Evolutionary conservation across 345 rosid genomes (phyloP).

Genomic region (Pseudoturritis turrita): DNA sequence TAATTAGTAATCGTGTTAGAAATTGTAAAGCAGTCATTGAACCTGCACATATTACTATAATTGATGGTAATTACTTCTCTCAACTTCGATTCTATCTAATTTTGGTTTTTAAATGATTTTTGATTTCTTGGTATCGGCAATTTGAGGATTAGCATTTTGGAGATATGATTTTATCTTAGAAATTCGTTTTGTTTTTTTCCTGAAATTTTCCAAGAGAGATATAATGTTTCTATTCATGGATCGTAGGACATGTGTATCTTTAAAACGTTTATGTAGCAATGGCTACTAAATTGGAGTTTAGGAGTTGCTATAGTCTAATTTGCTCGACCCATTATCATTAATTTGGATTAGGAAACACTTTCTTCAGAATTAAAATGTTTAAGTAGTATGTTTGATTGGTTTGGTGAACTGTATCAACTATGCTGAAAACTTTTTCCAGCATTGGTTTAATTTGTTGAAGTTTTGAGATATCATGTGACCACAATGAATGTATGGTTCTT

Average conservation of each 20-base stretch:
- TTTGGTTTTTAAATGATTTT: neutral
- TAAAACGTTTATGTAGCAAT: no score
- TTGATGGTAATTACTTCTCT: conserved; percentile 15
- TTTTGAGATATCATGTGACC: neutral
- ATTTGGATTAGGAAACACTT: no score
- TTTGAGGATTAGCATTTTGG: conserved; percentile 20
- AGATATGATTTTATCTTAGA: no score
- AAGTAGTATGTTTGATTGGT: neutral
- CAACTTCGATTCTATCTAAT: neutral
- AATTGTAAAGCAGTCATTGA: neutral
- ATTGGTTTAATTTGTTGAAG: neutral
- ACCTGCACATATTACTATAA: conserved; percentile 11
- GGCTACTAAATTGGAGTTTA: no score
- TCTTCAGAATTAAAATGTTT: no score
- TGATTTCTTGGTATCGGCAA: neutral
- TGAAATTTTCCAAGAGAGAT: neutral
- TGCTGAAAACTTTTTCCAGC: neutral
- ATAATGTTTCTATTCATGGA: neutral
- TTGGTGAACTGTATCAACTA: neutral
- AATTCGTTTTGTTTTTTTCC: neutral
- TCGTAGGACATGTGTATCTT: no score
- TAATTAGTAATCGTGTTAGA: conserved; percentile 30
- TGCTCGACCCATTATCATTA: neutral
- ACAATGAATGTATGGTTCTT: neutral
- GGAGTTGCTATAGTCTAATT: neutral